Base-by-base conservation (phyloP, 176 grass and related monocot genomes). In the Aechmea fasciata region DNA sequence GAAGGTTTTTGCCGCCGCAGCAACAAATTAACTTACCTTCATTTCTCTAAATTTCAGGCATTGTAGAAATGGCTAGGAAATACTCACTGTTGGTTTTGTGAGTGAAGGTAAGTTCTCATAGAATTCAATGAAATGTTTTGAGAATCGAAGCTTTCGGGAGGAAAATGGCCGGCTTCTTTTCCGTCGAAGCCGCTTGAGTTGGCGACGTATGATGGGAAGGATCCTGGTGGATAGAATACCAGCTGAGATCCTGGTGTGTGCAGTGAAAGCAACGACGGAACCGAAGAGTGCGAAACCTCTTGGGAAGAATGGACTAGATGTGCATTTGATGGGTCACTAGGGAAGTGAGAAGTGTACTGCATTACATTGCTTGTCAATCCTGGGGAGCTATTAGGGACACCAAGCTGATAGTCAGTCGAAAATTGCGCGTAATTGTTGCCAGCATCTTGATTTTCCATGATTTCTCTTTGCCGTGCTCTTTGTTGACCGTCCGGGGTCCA, bases 211-310 rank as follows among this genome's bases (percentile, higher is more conserved):
- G 52, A 10, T 41, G 52, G 5, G n/a, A 55, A 57, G 8, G 47
- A 18, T 11, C n/a, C 22, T 57, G 69, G 69, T n/a, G 24, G 20
- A n/a, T 57, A 71, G 11, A 57, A 71, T 51, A 48, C 69, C 22
- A 71, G 25, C 15, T 71, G 69, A 41, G 69, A 71, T 47, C 24
- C 47, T 14, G 64, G 13, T 18, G 69, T 22, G 33, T 41, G 6
- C 12, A 57, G 9, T 11, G 11, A 24, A 17, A 28, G 11, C 69
- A 57, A 25, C 22, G 22, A 55, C 1, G 18, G 13, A 59, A 52
- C 19, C 3, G 55, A 59, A 59, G n/a, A 22, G 59, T 57, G 51
- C 3, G 51, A 11, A 33, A 28, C 69, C 3, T 18, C 67, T 61
- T 9, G 2, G 22, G 55, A 69, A 2, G 24, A 47, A 67, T 71